Base-by-base conservation (phyloP, 2,329 filamentous ascomycete species). In the Penicillium paneum region DNA sequence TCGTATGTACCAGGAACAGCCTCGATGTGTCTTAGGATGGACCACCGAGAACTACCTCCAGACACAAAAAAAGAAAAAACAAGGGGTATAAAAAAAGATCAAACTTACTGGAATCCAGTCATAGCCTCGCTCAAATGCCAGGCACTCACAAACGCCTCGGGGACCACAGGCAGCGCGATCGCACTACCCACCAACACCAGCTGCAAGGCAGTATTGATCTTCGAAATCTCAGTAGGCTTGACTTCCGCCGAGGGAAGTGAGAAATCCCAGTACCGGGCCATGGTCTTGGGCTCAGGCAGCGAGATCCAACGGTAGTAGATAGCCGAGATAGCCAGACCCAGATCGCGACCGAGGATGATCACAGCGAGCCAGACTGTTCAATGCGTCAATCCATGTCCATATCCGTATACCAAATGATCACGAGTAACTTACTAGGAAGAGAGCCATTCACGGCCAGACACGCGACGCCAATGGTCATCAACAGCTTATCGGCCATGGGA, bases 291-390 rank as follows among this genome's bases (percentile, higher is more conserved):
- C 0, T 90, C 87, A 0, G 94, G 94, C 6, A 99, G 81, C 2
- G 90, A 95, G 62, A 97, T 95, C 83, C 91, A 97, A 60, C 94
- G 88, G 74, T 94, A 97, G 78, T 97, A 97, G 63, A 99, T 86
- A 24, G 94, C 94, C 2, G 91, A 85, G 21, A 96, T 81, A 26
- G 83, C 91, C 5, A 99, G 82, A 19, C 87, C 90, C 39, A 89
- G 83, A 66, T 99, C 94, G 40, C 94, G 85, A 28, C 92, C 92
- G 3, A 99, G 83, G 58, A 99, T 96, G 46, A 97, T 85, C n/a
- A 81, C 82, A 2, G 92, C 92, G 3, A 97, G 81, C 84, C 92
- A 97, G 35, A 92, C 86, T 90, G 12, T 41, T 36, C 8, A 31
- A 32, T 8, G 11, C 13, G 34, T 59, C 28, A 55, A 43, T 32